These are phyloP conservation scores for Artomyces pyxidatus DNA, from an alignment of 768 basidiomycete genomes.

Conservation along the genomic window DNA sequence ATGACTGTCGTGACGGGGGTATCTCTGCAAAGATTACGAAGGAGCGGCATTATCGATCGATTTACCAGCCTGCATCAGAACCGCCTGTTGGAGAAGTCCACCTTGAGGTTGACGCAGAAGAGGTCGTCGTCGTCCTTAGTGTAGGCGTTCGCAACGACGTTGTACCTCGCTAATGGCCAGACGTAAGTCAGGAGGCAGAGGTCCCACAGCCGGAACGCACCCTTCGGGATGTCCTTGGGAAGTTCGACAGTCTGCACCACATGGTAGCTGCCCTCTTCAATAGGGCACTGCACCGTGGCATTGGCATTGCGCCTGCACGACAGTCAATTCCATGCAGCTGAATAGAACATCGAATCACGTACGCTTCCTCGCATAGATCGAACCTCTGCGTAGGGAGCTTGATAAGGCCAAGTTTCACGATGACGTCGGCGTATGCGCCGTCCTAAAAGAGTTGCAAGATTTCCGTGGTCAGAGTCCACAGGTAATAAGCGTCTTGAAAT, in stretches of 20 bases:
- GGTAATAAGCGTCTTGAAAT: background rate
- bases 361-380: slow-evolving; percentile 93
- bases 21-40: too few species aligned
- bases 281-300: slow-evolving; percentile 75
- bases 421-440: slow-evolving; percentile 84
- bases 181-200: slow-evolving; percentile 3
- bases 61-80: too few species aligned
- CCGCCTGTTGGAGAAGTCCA: too few species aligned
- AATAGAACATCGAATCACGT: slow-evolving; percentile 29
- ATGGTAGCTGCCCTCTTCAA: slow-evolving; percentile 57
- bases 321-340: background rate
- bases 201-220: slow-evolving; percentile 24
- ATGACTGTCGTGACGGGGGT: too few species aligned
- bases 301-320: slow-evolving; percentile 60
- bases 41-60: too few species aligned
- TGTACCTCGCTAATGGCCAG: slow-evolving; percentile 67
- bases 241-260: slow-evolving; percentile 78
- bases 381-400: slow-evolving; percentile 83
- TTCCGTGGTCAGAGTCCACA: background rate
- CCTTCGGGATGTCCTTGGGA: slow-evolving; percentile 87
- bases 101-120: slow-evolving; percentile 71
- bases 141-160: slow-evolving; percentile 57
- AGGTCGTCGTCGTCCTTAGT: slow-evolving; percentile 66
- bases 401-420: slow-evolving; percentile 89
- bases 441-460: slow-evolving; percentile 40